These are phyloP conservation scores for Myxozyma nipponensis DNA, from an alignment of 805 yeast genomes.

Conservation along the genomic window DNA sequence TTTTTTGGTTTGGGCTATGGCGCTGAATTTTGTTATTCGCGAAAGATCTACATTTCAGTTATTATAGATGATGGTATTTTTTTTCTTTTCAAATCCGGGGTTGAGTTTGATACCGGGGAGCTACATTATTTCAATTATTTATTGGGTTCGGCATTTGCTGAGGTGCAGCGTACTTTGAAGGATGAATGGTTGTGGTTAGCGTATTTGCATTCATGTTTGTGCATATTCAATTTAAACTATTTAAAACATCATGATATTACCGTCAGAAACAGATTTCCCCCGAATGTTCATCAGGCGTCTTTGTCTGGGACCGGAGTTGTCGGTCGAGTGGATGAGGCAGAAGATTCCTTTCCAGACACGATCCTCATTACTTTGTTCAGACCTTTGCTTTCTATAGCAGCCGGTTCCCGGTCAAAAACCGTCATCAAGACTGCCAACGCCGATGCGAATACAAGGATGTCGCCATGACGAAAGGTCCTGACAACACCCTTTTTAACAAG, in stretches of 20 bases:
- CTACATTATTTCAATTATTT: too few relatives aligned
- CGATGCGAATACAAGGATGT: conserved; percentile 35
- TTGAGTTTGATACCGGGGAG: neutral
- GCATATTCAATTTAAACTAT: too few relatives aligned
- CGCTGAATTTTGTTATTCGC: neutral
- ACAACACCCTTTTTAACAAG: conserved; percentile 32
- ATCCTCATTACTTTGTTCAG: conserved; percentile 7
- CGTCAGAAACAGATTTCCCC: neutral
- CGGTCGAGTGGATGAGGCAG: neutral
- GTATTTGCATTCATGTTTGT: neutral
- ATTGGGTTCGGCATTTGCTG: too few relatives aligned
- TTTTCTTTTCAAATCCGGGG: neutral
- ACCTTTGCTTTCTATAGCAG: conserved; percentile 30
- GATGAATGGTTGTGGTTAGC: too few relatives aligned
- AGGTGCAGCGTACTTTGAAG: neutral
- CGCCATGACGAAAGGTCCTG: conserved; percentile 35
- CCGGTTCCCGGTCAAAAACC: conserved; percentile 33
- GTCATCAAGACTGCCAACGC: conserved; percentile 37
- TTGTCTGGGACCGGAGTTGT: conserved; percentile 9
- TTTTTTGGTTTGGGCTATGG: neutral
- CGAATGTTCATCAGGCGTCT: conserved; percentile 14
- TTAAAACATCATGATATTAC: neutral
- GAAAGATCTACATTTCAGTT: neutral
- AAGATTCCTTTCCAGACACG: conserved; percentile 10
- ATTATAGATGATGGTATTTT: neutral